Base-by-base conservation (phyloP, 164 flowering plant species). In the Vitis rotundifolia region DNA sequence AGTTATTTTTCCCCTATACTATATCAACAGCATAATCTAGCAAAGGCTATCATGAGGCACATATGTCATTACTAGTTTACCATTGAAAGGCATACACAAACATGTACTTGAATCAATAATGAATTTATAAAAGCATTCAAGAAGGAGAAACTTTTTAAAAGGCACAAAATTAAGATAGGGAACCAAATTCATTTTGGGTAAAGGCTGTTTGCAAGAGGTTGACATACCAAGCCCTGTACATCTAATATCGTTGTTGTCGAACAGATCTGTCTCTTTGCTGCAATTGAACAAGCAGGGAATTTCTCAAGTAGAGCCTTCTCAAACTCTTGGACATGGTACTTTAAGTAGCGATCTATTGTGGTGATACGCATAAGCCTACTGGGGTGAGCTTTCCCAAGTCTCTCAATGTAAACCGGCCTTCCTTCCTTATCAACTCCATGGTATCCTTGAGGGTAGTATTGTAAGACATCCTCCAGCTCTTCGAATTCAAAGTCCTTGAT, bases 371-470 rank as follows among this genome's bases (percentile, higher is more conserved):
- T 82, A 9, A 95, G 89, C 79, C 68, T 91, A 65, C 84, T 86
- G n/a, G 99, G 96, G 75, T 95, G 91, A 63, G 93, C 97, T 79
- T 89, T 88, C 47, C 99, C 99, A 66, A 95, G 93, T 79, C 91
- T 87, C 83, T 95, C 99, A 67, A 95, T 93, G 77, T 95, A 95
- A 64, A 95, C 84, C 8, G 99, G 98, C 67, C 99, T 85, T 22
- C 99, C 98, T 70, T 91, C 98, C 77, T 82, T 91, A 72, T 95
- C 99, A 77, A 93, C 93, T 61, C 99, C 99, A 83, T 95, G 99
- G 79, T 91, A 93, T 26, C 99, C 99, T 74, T 95, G 99, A 60
- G 99, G 99, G 61, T 95, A 95, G 74, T 89, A 76, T 61, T 87
- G 83, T 80, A 91, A 72, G 54, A 95, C 98, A 76, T 91, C 91